Evolutionary conservation across 2,329 filamentous ascomycete genomes (phyloP), one percentile per base, ranked within the genome.

Genomic region (Calonectria pauciramosa): DNA sequence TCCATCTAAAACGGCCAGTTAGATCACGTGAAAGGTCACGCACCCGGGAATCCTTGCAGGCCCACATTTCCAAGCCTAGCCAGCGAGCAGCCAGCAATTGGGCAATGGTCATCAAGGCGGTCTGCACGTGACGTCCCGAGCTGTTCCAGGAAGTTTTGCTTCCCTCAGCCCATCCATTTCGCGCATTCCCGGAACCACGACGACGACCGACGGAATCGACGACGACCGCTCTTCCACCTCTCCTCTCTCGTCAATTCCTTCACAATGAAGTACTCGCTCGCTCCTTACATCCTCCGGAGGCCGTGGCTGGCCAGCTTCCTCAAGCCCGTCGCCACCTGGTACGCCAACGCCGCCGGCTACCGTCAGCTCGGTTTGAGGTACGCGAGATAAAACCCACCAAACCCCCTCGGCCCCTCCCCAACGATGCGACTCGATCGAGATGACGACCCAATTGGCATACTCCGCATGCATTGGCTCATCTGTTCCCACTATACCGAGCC

Each of bases 331-430:
- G 92, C 96, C 87, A 91, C 93, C 84, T 98, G 95, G 95, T 99
- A 99, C 89, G 88, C 89, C 88, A 94, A 96, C 85, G 94, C 95
- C 82, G 91, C 96, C 82, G 96, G 96, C 85, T 98, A 98, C 91
- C 94, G 96, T 88, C 92, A 96, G 91, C 90, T 98, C 84, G 96
- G 96, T 83, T 90, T 98, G 88, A 94, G 91, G 96, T 98, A 94
- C 86, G 84, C 81, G 79, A 79, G 28, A 60, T 26, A 49, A 75
- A 69, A 67, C 32, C 56, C 56, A 60, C 56, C 56, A 70, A 54
- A 70, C 54, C 72, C 66, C 68, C 20, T 32, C 38, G 63, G 64
- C 68, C 36, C 51, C 52, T 30, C 34, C 32, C 52, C 64, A 67
- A 20, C 56, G 63, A 70, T 60, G 38, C 60, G 66, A 69, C 68